Base-by-base conservation (phyloP, 345 rosid genomes). In the Salix koriyanagi region DNA sequence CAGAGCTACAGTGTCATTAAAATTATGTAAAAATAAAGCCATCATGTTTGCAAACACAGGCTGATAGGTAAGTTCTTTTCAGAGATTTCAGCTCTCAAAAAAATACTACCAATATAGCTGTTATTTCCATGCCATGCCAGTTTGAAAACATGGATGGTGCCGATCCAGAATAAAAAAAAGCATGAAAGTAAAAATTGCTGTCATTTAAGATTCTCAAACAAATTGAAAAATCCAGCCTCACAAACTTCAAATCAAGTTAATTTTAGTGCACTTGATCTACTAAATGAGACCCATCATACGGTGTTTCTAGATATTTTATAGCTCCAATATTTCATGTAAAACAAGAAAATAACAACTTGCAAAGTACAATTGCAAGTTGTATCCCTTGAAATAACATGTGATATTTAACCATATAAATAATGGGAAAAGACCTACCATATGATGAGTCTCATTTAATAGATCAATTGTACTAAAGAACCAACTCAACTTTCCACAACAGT, bases 281-380 rank as follows among this genome's bases (percentile, higher is more conserved):
- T 15, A 50, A 70, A 70, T 70, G 73, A 70, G 73, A 50, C 60
- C 73, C 73, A 25, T 50, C 73, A 70, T 28, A 70, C 10, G 41
- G 73, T 15, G 8, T 11, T 19, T 28, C 61, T 70, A 48, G 15
- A 70, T 50, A 13, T 70, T 26, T 32, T 52, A 71, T 71, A 48
- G 19, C 26, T 71, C 64, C 50, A 34, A 72, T 19, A 36, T 21
- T 4, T 21, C 32, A 56, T 72, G 66, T 56, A 56, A 56, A 30
- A 72, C n/a, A 65, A 52, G 65, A 72, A 72, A 21, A n/a, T 19
- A 70, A 32, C 44, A 54, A n/a, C 2, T 52, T 7, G n/a, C 34
- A 54, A 54, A 54, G 13, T 32, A 32, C n/a, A 52, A 18, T 52
- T 34, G 46, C 34, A 54, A 54, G 65, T 37, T 58, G 34, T 7